Evolutionary conservation across 371 early-diverging fungal genomes (phyloP).

Genomic region (Mortierella sp.): DNA sequence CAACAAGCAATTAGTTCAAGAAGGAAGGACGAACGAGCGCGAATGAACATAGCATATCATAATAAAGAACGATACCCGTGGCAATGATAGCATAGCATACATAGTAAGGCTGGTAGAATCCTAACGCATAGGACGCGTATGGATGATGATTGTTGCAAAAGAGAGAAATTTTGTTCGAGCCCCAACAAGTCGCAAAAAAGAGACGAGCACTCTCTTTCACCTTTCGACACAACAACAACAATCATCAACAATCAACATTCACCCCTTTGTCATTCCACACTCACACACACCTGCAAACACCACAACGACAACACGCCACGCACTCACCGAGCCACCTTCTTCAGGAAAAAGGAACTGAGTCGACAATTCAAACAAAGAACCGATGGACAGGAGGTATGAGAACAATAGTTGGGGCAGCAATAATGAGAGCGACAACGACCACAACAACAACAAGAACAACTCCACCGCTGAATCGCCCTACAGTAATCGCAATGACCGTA

Average conservation of each 20-base stretch:
- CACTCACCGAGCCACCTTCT: not conserved
- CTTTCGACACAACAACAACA: not conserved
- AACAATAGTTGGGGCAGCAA: not conserved
- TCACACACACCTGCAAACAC: not conserved
- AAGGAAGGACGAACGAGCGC: not conserved
- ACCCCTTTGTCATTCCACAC: not conserved
- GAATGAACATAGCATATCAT: not conserved
- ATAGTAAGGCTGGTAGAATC: too few relatives aligned
- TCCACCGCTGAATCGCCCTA: not conserved
- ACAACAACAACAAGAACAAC: not conserved
- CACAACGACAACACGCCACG: not conserved
- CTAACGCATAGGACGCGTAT: not conserved
- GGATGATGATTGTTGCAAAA: not conserved
- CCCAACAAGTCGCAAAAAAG: not conserved
- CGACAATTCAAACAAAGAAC: not conserved
- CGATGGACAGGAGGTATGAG: slow-evolving; percentile 4
- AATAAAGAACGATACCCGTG: not conserved
- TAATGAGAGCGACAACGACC: not conserved
- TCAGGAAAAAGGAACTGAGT: not conserved
- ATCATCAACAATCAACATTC: not conserved
- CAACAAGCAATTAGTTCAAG: not conserved
- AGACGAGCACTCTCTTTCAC: slow-evolving; percentile 1
- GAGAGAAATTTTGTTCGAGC: not conserved
- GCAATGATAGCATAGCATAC: not conserved
- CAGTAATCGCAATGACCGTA: not conserved